These are phyloP conservation scores for Chlamydomonas schloesseri DNA, from an alignment of 139 green algal genomes.

Conservation along the genomic window DNA sequence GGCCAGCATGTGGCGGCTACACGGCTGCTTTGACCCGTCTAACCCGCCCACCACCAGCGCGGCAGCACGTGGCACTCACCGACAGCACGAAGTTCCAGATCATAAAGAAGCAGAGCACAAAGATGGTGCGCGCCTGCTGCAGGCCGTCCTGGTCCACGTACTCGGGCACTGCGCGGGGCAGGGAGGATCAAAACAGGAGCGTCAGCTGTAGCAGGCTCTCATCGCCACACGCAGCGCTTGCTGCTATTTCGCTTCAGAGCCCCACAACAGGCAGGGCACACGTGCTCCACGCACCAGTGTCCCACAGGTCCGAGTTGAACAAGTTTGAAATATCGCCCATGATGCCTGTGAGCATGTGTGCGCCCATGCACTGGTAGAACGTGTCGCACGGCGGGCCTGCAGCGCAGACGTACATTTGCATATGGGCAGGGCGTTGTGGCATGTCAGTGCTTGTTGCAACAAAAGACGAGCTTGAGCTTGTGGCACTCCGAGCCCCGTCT, in stretches of 20 bases:
- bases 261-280: too few species aligned
- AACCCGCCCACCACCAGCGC: too few species aligned
- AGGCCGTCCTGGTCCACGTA: background rate
- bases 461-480: too few species aligned
- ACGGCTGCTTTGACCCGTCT: too few species aligned
- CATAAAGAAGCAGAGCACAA: slow-evolving; percentile 62
- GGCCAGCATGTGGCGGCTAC: too few species aligned
- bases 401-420: too few species aligned
- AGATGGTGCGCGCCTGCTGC: slow-evolving; percentile 50
- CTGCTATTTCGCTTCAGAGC: too few species aligned
- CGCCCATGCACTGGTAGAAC: slow-evolving; percentile 59
- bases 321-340: slow-evolving; percentile 40
- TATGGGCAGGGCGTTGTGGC: too few species aligned
- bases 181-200: background rate
- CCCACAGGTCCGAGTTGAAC: slow-evolving; percentile 44
- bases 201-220: background rate
- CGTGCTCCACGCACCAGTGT: slow-evolving; percentile 26
- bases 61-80: background rate
- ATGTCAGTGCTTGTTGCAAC: too few species aligned
- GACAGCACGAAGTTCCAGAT: slow-evolving; percentile 57
- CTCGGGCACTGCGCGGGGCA: slow-evolving; percentile 9
- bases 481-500: too few species aligned
- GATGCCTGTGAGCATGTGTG: slow-evolving; percentile 54
- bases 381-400: slow-evolving; percentile 47
- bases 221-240: background rate